These are phyloP conservation scores for Golovinomyces cichoracearum DNA, from an alignment of 2,329 filamentous ascomycete species.

Conservation along the genomic window DNA sequence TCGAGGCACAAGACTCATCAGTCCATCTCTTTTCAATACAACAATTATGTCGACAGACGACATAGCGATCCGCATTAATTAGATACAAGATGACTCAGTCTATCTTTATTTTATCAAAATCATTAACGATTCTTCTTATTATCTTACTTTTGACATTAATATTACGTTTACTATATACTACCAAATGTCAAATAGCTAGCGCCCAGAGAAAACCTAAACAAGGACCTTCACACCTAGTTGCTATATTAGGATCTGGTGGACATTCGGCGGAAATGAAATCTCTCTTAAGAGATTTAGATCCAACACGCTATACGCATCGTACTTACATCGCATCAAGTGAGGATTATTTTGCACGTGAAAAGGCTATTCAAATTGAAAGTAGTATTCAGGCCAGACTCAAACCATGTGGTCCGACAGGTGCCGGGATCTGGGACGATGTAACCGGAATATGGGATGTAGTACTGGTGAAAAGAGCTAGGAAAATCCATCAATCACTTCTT, in stretches of 20 bases:
- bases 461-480: conserved; percentile 48
- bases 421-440: conserved; percentile 4
- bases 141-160: too few relatives aligned
- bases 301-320: conserved; percentile 31
- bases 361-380: conserved; percentile 37
- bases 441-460: conserved; percentile 21
- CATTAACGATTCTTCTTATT: too few relatives aligned
- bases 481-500: conserved; percentile 54
- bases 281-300: conserved; percentile 39
- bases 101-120: too few relatives aligned
- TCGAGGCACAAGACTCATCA: too few relatives aligned
- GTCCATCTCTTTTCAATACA: too few relatives aligned
- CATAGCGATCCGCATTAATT: too few relatives aligned
- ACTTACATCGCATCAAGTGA: conserved; percentile 55
- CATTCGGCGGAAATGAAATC: conserved; percentile 89
- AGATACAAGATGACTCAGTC: too few relatives aligned
- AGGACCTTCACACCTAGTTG: conserved; percentile 50
- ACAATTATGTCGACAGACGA: too few relatives aligned
- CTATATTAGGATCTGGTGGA: conserved; percentile 76
- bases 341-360: conserved; percentile 42
- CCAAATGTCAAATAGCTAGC: too few relatives aligned
- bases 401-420: conserved; percentile 2
- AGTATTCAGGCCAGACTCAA: conserved; percentile 11
- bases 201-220: too few relatives aligned
- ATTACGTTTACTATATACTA: too few relatives aligned